Evolutionary conservation across 108 stramenopile genomes (phyloP), one percentile per base, ranked within the genome.

Genomic region (Hondaea fermentalgiana): DNA sequence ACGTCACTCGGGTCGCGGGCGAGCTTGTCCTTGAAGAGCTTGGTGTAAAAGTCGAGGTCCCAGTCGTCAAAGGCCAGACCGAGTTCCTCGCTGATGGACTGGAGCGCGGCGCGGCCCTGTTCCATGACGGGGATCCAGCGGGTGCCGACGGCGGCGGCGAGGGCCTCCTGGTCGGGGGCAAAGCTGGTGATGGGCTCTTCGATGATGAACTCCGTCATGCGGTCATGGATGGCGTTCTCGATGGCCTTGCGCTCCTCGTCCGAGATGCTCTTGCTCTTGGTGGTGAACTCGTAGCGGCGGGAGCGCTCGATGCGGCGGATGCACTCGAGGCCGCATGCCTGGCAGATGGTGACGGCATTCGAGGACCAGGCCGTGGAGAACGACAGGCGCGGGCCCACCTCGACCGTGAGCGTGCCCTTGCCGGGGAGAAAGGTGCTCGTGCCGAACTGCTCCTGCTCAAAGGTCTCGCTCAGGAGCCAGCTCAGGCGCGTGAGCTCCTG

Each of bases 121-220:
- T 91, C 93, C 94, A 99, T 94, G 72, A 98, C 96, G 16, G 96
- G 96, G 53, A 99, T 95, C n/a, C 92, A 93, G 57, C 87, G 60
- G 49, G 97, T 96, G 64, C 93, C 90, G 76, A 96, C 90, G 21
- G 72, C 89, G 49, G 93, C 93, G 16, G 94, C 96, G 12, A 83
- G 76, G 6, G 76, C 51, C 23, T 12, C 51, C 76, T 83, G 6
- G 51, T 83, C 76, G 72, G 88, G 91, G 71, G 96, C 95, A 91
- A 99, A 99, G 5, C 95, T 95, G 16, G 92, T 88, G 58, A 98
- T 83, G 21, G 98, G 95, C 72, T 58, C 88, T 5, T 69, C 45
- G 90, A 98, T 98, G 59, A 96, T 94, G 93, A 96, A 95, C 94
- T 99, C 98, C 44, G 99, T 99, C 99, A 99, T 99, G 71, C 97